phyloP scores from a whole-genome alignment of 1,284 basidiomycete species.

The Tremellales sp. region DNA sequence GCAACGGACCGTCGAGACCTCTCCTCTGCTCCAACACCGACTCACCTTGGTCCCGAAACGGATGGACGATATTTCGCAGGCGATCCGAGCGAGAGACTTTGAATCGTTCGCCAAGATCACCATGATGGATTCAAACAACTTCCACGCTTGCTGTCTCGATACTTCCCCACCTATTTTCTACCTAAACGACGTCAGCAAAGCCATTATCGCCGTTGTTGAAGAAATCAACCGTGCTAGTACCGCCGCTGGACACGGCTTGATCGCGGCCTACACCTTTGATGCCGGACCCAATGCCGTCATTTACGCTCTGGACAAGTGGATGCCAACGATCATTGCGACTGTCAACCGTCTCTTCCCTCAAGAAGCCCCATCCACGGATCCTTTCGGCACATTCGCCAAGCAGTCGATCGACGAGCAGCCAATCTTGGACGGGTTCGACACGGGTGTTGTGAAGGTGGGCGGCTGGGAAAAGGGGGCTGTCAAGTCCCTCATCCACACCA shows the following conservation, averaged over 20 bases:
- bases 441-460: conserved; percentile 60
- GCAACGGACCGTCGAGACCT: conserved; percentile 95
- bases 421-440: conserved; percentile 70
- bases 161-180: conserved; percentile 98
- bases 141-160: conserved; percentile 96
- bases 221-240: conserved; percentile 87
- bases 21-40: conserved; percentile 80
- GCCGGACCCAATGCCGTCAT: conserved; percentile 99
- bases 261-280: conserved; percentile 96
- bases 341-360: conserved; percentile 82
- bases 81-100: conserved; percentile 80
- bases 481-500: conserved; percentile 82
- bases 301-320: conserved; percentile 75
- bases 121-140: conserved; percentile 97
- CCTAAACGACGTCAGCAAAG: conserved; percentile 90
- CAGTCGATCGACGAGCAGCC: conserved; percentile 49
- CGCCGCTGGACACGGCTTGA: conserved; percentile 59
- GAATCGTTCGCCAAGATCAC: conserved; percentile 84
- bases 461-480: conserved; percentile 70
- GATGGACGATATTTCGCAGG: conserved; percentile 75
- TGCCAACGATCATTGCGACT: conserved; percentile 70
- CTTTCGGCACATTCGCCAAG: conserved; percentile 59
- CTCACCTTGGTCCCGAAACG: conserved; percentile 84
- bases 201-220: conserved; percentile 80
- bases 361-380: conserved; percentile 66